Percentiles rank a stretch among this genome's conserved stretches.
Evolutionary conservation across 208 protist genomes (phyloP).

Genomic region (Herpetomonas samuelpessoai): DNA sequence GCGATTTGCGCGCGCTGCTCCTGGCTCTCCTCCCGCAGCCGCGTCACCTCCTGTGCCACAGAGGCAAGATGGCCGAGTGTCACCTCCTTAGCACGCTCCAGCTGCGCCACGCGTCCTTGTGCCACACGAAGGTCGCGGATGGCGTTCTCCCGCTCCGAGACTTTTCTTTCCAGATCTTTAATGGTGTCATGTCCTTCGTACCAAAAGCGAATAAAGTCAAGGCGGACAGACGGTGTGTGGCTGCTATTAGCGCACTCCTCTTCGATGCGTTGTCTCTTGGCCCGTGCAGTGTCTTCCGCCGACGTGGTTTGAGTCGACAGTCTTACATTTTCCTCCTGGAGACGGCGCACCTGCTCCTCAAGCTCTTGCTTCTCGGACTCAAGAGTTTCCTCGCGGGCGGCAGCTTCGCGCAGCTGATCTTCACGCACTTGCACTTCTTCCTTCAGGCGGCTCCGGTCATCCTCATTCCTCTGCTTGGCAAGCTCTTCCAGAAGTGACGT

Average conservation of each 20-base stretch:
- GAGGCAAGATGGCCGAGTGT: constrained; percentile 40
- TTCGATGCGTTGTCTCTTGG: constrained; percentile 49
- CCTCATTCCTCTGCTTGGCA: constrained; percentile 3
- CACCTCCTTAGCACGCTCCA: constrained; percentile 39
- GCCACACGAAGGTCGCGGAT: constrained; percentile 31
- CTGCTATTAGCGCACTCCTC: constrained; percentile 23
- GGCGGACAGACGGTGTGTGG: constrained; percentile 53
- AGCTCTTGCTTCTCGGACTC: constrained; percentile 19
- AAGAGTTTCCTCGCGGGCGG: constrained; percentile 9
- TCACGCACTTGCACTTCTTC: constrained; percentile 12
- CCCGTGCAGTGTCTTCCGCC: constrained; percentile 16
- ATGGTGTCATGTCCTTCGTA: constrained; percentile 58
- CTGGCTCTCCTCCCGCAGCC: constrained; percentile 52
- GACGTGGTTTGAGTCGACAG: constrained; percentile 5
- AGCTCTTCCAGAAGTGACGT: constrained; percentile 20
- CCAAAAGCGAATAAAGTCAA: constrained; percentile 68
- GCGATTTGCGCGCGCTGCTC: constrained; percentile 43
- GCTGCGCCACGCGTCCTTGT: constrained; percentile 49
- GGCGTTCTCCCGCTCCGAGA: constrained; percentile 34
- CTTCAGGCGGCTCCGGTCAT: constrained; percentile 1
- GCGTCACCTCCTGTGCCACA: constrained; percentile 49
- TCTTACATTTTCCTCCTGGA: constrained; percentile 15
- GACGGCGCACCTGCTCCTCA: constrained; percentile 23
- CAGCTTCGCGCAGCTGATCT: not conserved
- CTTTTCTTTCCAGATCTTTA: constrained; percentile 31